phyloP scores from a whole-genome alignment of 192 early-diverging fungal genomes.

The Mortierella alpina region DNA sequence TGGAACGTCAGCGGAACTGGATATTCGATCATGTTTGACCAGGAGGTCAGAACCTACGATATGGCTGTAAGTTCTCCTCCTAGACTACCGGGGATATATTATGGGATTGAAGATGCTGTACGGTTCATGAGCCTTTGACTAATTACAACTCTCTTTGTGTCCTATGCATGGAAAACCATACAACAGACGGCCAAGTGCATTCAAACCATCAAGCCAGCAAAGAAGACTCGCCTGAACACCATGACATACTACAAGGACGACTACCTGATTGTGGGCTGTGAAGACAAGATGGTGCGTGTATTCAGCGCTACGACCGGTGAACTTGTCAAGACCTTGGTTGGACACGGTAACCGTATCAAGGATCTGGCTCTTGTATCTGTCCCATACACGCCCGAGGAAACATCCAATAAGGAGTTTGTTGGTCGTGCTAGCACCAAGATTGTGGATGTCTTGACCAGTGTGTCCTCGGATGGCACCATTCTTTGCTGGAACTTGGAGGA shows the following conservation, averaged over 20 bases:
- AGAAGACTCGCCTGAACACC: constrained; percentile 41
- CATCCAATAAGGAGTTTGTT: constrained; percentile 43
- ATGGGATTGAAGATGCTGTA: background rate
- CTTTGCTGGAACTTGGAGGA: constrained; percentile 75
- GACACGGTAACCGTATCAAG: constrained; percentile 64
- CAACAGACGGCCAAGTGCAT: constrained; percentile 54
- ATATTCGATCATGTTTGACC: constrained; percentile 70
- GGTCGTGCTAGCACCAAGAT: constrained; percentile 24
- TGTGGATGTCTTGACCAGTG: constrained; percentile 40
- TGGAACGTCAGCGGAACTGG: constrained; percentile 68
- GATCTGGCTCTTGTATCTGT: constrained; percentile 56
- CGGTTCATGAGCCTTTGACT: background rate
- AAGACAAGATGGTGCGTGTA: constrained; percentile 68
- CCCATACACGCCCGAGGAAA: constrained; percentile 47
- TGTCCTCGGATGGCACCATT: constrained; percentile 80
- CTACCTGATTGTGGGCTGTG: constrained; percentile 66
- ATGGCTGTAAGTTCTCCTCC: constrained; percentile 60
- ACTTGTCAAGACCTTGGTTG: constrained; percentile 54
- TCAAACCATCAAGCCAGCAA: constrained; percentile 40
- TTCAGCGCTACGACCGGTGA: constrained; percentile 60
- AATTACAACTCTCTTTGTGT: background rate
- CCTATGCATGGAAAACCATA: background rate
- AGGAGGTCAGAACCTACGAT: constrained; percentile 65
- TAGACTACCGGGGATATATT: background rate
- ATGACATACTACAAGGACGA: constrained; percentile 55